A percentile compares a stretch with the other conserved stretches of the same genome.
These are phyloP conservation scores for Lecanicillium sp. DNA, from an alignment of 2,329 filamentous ascomycete species.

Conservation along the genomic window DNA sequence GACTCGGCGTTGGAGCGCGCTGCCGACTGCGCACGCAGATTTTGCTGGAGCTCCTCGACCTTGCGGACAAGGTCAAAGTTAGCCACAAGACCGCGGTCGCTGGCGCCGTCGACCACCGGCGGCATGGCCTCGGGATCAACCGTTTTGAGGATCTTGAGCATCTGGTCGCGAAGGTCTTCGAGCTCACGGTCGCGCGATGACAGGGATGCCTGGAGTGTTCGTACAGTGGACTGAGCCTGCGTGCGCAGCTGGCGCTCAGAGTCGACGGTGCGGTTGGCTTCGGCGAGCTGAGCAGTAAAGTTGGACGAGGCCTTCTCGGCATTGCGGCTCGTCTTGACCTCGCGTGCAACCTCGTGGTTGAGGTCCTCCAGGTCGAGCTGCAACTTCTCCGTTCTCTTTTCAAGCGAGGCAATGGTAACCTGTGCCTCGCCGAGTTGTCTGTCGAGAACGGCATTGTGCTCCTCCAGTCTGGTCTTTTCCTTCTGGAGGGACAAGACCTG, in stretches of 20 bases:
- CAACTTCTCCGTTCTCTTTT: constrained; percentile 93
- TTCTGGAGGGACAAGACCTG: constrained; percentile 71
- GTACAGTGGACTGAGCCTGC: constrained; percentile 80
- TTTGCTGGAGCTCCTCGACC: constrained; percentile 82
- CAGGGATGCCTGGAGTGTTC: constrained; percentile 71
- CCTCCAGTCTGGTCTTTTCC: constrained; percentile 77
- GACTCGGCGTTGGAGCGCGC: constrained; percentile 75
- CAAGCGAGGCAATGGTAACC: constrained; percentile 71
- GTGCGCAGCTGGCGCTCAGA: constrained; percentile 79
- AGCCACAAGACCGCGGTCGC: constrained; percentile 63
- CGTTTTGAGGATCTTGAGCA: constrained; percentile 76
- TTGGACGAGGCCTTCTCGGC: constrained; percentile 84
- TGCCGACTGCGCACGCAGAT: constrained; percentile 75
- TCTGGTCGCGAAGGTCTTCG: constrained; percentile 69
- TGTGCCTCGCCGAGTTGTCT: constrained; percentile 84
- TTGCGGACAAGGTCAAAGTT: constrained; percentile 82
- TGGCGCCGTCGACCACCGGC: constrained; percentile 50
- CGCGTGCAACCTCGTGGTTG: constrained; percentile 83
- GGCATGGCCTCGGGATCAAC: constrained; percentile 72
- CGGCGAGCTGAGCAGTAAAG: constrained; percentile 75
- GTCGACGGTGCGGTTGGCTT: constrained; percentile 83
- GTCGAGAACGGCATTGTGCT: constrained; percentile 72
- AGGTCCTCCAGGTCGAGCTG: constrained; percentile 83
- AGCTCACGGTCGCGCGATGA: constrained; percentile 78
- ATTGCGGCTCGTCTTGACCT: constrained; percentile 82